Conservation (phyloP, 352 stramenopile species). For the Pythium sukuiense region DNA sequence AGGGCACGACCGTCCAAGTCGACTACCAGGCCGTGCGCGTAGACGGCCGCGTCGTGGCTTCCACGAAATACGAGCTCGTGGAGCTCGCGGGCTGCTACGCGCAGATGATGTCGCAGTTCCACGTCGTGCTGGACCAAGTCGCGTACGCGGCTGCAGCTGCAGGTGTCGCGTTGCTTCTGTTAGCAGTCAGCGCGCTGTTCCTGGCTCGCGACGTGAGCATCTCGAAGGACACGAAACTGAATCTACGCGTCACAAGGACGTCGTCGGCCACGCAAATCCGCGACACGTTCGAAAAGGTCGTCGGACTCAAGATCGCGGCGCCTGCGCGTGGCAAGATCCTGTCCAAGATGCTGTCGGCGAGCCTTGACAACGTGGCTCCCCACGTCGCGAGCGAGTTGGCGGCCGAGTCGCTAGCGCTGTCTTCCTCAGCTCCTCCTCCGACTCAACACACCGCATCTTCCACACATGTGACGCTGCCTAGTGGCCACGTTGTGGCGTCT, state of each 20-base stretch:
- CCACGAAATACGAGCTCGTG: conserved; percentile 44
- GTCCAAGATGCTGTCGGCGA: conserved; percentile 54
- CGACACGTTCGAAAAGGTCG: conserved; percentile 67
- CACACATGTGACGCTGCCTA: conserved; percentile 9
- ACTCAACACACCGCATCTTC: background rate
- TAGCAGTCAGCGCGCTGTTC: conserved; percentile 48
- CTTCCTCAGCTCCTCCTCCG: background rate
- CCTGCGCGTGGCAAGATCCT: conserved; percentile 65
- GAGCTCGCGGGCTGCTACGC: conserved; percentile 53
- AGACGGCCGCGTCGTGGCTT: conserved; percentile 47
- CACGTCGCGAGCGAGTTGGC: conserved; percentile 53
- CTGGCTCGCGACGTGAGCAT: conserved; percentile 58
- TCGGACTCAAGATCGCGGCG: conserved; percentile 71
- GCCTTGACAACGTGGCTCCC: conserved; percentile 53
- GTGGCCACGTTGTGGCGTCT: conserved; percentile 17
- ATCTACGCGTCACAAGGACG: conserved; percentile 45
- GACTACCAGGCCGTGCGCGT: conserved; percentile 64
- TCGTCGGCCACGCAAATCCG: conserved; percentile 30
- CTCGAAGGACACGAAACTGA: conserved; percentile 71
- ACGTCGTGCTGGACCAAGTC: conserved; percentile 41
- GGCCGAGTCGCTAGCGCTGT: conserved; percentile 8
- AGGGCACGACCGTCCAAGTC: conserved; percentile 42
- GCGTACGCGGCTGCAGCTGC: conserved; percentile 37
- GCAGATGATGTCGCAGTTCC: conserved; percentile 56
- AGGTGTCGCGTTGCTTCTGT: conserved; percentile 41